A percentile compares a stretch with the other conserved stretches of the same genome.
These are phyloP conservation scores for Fusarium sp. DNA, from an alignment of 2,329 filamentous ascomycete genomes.

Conservation along the genomic window DNA sequence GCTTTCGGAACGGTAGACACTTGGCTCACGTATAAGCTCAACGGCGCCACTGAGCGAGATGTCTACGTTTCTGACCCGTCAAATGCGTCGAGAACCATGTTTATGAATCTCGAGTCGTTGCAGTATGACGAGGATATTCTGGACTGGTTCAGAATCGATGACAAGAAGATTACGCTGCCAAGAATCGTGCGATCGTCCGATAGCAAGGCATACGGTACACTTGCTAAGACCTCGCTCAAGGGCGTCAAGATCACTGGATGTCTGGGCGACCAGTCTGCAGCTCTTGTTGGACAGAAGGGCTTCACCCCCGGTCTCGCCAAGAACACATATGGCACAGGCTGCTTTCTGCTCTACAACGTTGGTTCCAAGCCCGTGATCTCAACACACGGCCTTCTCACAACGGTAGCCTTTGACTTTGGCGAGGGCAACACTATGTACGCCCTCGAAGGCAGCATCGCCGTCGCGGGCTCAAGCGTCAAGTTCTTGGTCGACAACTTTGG, in stretches of 20 bases:
- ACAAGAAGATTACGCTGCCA: constrained; percentile 75
- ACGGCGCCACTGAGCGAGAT: constrained; percentile 72
- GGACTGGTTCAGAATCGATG: constrained; percentile 78
- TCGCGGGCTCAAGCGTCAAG: constrained; percentile 79
- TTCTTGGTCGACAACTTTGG: constrained; percentile 69
- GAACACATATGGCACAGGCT: constrained; percentile 88
- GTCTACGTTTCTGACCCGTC: constrained; percentile 80
- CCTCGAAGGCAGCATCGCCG: constrained; percentile 79
- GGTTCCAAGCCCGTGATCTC: constrained; percentile 83
- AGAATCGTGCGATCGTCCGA: constrained; percentile 81
- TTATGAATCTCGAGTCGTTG: constrained; percentile 81
- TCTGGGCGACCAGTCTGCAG: constrained; percentile 83
- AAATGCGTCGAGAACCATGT: constrained; percentile 86
- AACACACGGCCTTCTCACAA: constrained; percentile 77
- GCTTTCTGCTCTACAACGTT: constrained; percentile 86
- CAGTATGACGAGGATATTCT: constrained; percentile 78
- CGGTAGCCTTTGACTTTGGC: constrained; percentile 81
- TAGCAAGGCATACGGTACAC: constrained; percentile 70
- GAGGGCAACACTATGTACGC: constrained; percentile 75
- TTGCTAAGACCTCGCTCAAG: constrained; percentile 69
- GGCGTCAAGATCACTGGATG: constrained; percentile 79
- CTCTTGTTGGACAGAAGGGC: constrained; percentile 81
- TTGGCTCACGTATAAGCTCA: constrained; percentile 83
- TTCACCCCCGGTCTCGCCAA: constrained; percentile 81
- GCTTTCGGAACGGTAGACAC: constrained; percentile 84